Base-by-base conservation (phyloP, 202 grass and related monocot genomes). In the Elaeis oleifera region DNA sequence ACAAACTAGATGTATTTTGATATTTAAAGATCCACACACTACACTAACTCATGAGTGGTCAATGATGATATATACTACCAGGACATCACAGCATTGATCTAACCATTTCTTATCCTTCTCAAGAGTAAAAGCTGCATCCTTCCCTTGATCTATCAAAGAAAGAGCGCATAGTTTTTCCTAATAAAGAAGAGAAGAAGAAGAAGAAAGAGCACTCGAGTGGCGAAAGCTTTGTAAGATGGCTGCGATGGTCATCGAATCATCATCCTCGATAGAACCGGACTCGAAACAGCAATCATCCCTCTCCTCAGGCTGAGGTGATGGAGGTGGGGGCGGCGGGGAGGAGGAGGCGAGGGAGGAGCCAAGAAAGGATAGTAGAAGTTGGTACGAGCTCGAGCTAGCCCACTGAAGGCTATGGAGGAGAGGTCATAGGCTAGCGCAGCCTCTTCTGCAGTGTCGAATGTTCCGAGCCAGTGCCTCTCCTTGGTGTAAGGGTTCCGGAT, bases 171-270 rank as follows among this genome's bases (percentile, higher is more conserved):
- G 36, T 44, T 44, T 3, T 50, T 56, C 3, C 60, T 16, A 23
- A 11, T 31, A 16, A 29, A 75, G 60, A 36, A 32, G 60, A 50
- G 51, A 71, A 50, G 51, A 68, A 9, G 69, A 15, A 0, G 69
- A 15, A 0, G 56, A 48, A 11, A 26, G 28, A 23, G 5, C 50
- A 6, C 32, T 21, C 6, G 83, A 75, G 23, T 72, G 57, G 25
- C 19, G 60, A 68, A 94, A 94, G 57, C 89, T 94, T 65, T 88
- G 80, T 1, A 88, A 39, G 44, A 94, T 94, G 15, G 81, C 73
- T 13, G 89, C 84, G 39, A 82, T 94, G 21, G 75, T 88, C 71
- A 94, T 59, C 2, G 89, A 94, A 50, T 94, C 89, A 28, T 90
- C 87, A 26, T 87, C 83, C 53, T 49, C 25, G 14, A 4, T 58